phyloP scores from a whole-genome alignment of 306 rosid species.

The Quillaja saponaria region DNA sequence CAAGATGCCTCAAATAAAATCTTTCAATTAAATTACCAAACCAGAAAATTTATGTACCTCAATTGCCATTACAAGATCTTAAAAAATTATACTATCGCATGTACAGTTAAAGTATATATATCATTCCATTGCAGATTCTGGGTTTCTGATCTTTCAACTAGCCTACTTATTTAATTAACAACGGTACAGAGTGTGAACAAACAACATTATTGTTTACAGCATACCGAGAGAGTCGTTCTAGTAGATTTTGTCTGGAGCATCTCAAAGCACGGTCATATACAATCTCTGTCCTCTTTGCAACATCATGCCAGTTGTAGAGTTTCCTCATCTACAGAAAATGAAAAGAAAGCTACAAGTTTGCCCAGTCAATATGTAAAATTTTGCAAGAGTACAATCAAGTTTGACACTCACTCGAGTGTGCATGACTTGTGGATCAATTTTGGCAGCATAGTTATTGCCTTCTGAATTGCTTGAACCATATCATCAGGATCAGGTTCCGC shows the following conservation, averaged over 20 bases:
- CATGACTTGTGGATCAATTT: constrained; percentile 75
- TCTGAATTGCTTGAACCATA: constrained; percentile 77
- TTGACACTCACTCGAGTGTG: constrained; percentile 72
- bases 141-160: no score
- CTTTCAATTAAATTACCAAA: no score
- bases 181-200: no score
- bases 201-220: constrained; percentile 6
- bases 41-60: no score
- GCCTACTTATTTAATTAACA: no score
- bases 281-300: constrained; percentile 81
- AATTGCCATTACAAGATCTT: no score
- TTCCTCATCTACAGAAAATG: constrained; percentile 54
- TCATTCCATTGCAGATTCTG: no score
- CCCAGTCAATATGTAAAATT: constrained; percentile 25
- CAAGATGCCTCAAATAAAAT: no score
- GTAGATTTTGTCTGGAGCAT: constrained; percentile 69
- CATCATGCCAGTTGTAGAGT: constrained; percentile 91
- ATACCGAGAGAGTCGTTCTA: constrained; percentile 71
- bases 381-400: constrained; percentile 22
- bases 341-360: constrained; percentile 15
- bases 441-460: constrained; percentile 76
- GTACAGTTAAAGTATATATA: no score
- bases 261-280: constrained; percentile 79
- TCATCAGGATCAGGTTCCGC: constrained; percentile 86
- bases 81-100: no score